These are phyloP conservation scores for Fusarium citri DNA, from an alignment of 2,329 filamentous ascomycete genomes.

Conservation along the genomic window DNA sequence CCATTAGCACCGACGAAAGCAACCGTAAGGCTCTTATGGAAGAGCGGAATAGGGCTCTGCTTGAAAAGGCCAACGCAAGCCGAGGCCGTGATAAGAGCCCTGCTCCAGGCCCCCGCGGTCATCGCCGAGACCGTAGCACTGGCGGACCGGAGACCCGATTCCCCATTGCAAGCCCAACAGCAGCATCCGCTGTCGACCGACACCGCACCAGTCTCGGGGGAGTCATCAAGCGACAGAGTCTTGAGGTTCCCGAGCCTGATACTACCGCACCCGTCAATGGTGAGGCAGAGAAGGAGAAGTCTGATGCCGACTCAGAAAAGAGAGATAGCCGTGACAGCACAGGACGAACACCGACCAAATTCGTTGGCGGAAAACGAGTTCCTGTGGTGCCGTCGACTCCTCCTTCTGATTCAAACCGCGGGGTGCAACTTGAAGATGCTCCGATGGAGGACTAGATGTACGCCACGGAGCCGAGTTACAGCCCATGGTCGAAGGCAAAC, in stretches of 20 bases:
- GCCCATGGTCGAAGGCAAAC: conserved; percentile 23
- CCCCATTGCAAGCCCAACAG: conserved; percentile 78
- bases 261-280: conserved; percentile 60
- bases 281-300: conserved; percentile 43
- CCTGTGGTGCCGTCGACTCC: conserved; percentile 45
- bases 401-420: conserved; percentile 52
- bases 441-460: conserved; percentile 62
- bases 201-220: conserved; percentile 63
- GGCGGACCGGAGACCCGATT: conserved; percentile 82
- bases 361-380: conserved; percentile 64
- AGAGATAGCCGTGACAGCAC: conserved; percentile 76
- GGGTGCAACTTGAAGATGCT: conserved; percentile 64
- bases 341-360: conserved; percentile 57
- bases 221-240: conserved; percentile 71
- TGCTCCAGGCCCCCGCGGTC: conserved; percentile 68
- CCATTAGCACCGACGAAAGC: conserved; percentile 94
- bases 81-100: conserved; percentile 82
- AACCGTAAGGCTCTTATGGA: conserved; percentile 95
- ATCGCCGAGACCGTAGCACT: conserved; percentile 84
- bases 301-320: conserved; percentile 60
- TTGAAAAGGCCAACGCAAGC: conserved; percentile 72
- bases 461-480: conserved; percentile 16
- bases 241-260: conserved; percentile 81
- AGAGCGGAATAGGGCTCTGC: conserved; percentile 85
- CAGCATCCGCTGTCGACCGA: conserved; percentile 62